Base-by-base conservation (phyloP, 2,329 filamentous ascomycete genomes). In the Fusarium nematophilum region DNA sequence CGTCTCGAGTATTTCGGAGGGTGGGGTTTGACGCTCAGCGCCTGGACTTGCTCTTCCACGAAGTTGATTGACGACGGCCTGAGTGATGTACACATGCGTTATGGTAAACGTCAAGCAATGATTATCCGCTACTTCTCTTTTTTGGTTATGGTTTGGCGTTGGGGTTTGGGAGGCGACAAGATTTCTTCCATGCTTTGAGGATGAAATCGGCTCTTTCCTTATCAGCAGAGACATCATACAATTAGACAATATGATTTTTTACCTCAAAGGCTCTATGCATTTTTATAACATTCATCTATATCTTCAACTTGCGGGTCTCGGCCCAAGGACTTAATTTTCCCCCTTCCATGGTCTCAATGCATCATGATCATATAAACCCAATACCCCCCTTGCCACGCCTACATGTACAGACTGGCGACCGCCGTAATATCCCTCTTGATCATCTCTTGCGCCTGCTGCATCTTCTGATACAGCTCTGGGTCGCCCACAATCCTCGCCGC, bases 351-450 rank as follows among this genome's bases (percentile, higher is more conserved):
- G 9, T 10, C 11, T 17, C n/a, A 17, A 33, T 18, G 15, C 23
- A 21, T 50, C 31, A 17, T 30, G 18, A 15, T 30, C 18, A 44
- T 33, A 40, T 25, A 53, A 33, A n/a, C 29, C 33, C 21, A 21
- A 21, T 45, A 29, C 18, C 39, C 42, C 53, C 21, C 14, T 31
- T 37, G 37, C 26, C 33, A 21, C 29, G n/a, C n/a, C 46, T 82
- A 96, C 90, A 96, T 93, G 72, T 96, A 96, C 71, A 96, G 76
- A 73, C 89, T 92, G 11, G 93, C 92, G 31, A 93, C 92, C 14
- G 93, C 93, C 17, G 92, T 96, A 48, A 97, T 95, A 74, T 97
- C 95, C 70, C 95, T 82, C 83, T 97, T 96, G 74, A 99, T 99
- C 84, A 97, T 85, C 81, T 99, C 95, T 83, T 98, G 94, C 66